Conservation (phyloP, 768 basidiomycete genomes). For the Solioccasus polychromus region DNA sequence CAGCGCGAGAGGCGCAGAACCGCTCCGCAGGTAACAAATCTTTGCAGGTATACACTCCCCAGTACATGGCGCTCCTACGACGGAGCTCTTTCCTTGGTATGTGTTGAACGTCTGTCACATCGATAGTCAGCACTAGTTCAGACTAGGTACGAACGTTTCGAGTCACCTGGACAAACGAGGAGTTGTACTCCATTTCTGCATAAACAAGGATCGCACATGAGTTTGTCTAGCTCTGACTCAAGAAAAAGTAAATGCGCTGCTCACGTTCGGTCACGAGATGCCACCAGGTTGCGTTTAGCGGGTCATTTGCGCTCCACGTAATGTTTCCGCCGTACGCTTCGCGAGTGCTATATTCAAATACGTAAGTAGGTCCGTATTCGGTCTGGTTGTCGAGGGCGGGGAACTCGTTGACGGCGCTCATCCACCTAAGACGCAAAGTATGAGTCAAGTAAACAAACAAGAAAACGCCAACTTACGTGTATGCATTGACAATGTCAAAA, state of each 20-base stretch:
- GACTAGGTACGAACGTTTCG: not conserved
- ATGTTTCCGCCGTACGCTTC: constrained; percentile 53
- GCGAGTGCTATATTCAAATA: constrained; percentile 63
- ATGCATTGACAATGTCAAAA: constrained; percentile 70
- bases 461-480: constrained; percentile 48
- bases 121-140: not conserved
- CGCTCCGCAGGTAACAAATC: constrained; percentile 71
- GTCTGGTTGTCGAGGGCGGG: constrained; percentile 53
- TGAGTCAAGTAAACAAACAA: no score
- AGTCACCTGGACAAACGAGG: constrained; percentile 11
- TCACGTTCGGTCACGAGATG: constrained; percentile 66
- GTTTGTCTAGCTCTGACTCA: not conserved
- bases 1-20: constrained; percentile 52
- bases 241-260: constrained; percentile 8
- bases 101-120: constrained; percentile 52
- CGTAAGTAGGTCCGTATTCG: constrained; percentile 53
- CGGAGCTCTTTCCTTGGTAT: constrained; percentile 63
- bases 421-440: constrained; percentile 44
- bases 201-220: not conserved
- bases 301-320: constrained; percentile 58
- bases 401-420: constrained; percentile 56
- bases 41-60: constrained; percentile 57
- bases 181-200: constrained; percentile 15
- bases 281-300: constrained; percentile 77
- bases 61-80: constrained; percentile 46